Conservation (phyloP, 108 stramenopile genomes). For the Cyclotella kingstonii region DNA sequence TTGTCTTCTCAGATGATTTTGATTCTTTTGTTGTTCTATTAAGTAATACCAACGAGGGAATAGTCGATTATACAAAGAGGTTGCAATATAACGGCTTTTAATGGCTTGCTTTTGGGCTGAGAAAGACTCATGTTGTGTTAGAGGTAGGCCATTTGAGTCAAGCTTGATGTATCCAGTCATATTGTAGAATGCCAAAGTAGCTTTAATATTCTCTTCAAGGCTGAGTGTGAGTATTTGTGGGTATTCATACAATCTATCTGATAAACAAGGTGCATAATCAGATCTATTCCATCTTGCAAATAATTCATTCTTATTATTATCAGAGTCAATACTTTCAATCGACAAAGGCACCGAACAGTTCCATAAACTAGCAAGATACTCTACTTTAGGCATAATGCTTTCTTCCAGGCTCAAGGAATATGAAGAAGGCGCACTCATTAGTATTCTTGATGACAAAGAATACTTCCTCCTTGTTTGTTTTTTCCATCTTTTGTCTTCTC, state of each 20-base stretch:
- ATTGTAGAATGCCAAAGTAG: constrained; percentile 76
- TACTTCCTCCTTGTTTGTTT: background rate
- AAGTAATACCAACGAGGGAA: constrained; percentile 77
- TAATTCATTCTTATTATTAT: background rate
- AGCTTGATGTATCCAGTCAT: constrained; percentile 72
- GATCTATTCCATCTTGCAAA: background rate
- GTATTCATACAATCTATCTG: constrained; percentile 52
- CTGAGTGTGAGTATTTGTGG: constrained; percentile 75
- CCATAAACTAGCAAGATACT: constrained; percentile 66
- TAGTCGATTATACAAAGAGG: constrained; percentile 77
- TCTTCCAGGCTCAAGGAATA: constrained; percentile 68
- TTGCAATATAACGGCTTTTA: constrained; percentile 73
- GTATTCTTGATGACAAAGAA: constrained; percentile 49
- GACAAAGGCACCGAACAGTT: constrained; percentile 7
- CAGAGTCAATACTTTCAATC: background rate
- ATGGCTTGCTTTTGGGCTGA: constrained; percentile 15
- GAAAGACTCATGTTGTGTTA: background rate
- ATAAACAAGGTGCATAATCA: constrained; percentile 8
- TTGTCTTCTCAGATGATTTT: background rate
- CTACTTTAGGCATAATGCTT: constrained; percentile 66
- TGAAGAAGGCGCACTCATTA: constrained; percentile 45
- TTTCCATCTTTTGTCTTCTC: too few relatives aligned
- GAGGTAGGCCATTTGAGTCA: constrained; percentile 42
- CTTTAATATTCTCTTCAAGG: constrained; percentile 69
- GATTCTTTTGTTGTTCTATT: constrained; percentile 7